Base-by-base conservation (phyloP, 768 basidiomycete genomes). In the Leccinum barrowsii region DNA sequence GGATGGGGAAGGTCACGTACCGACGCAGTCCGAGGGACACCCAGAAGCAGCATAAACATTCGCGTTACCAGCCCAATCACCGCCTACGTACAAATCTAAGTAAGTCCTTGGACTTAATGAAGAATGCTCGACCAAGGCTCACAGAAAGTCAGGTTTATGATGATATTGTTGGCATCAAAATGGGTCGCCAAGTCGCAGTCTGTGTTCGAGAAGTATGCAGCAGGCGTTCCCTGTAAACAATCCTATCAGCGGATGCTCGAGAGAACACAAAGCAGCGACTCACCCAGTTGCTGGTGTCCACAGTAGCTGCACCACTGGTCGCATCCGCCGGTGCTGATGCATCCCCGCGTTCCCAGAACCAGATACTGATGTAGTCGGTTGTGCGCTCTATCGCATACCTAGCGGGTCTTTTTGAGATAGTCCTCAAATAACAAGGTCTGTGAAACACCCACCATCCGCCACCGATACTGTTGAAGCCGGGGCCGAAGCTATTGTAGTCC, bases 381-480 rank as follows among this genome's bases (percentile, higher is more conserved):
- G 73, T 75, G 46, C 75, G 72, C 49, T 75, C 73, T 21, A 76
- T 62, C 11, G 77, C 79, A 58, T 77, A 80, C 75, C 75, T 69
- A 21, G n/a, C 30, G 2, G 11, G 7, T 7, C 5, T 21, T 24
- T 21, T 15, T 55, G 42, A 53, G 40, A 21, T 8, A 7, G 6
- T 17, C 10, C n/a, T 51, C 15, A 10, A 21, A 28, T n/a, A 2
- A 22, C 6, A 24, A 50, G 28, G 50, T 2, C 2, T n/a, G n/a
- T 37, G 22, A 44, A 44, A 19, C 0, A 55, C 71, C 11, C n/a
- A 73, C 76, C 75, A 78, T 24, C 79, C 79, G 24, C 79, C 79
- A 49, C 73, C 72, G 7, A 67, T 59, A 37, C n/a, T 55, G 52
- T 76, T 75, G 56, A 73, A 76, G 8, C 51, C 63, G 7, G 68